These are phyloP conservation scores for Helicostylum pulchrum DNA, from an alignment of 192 early-diverging fungal species.

Conservation along the genomic window DNA sequence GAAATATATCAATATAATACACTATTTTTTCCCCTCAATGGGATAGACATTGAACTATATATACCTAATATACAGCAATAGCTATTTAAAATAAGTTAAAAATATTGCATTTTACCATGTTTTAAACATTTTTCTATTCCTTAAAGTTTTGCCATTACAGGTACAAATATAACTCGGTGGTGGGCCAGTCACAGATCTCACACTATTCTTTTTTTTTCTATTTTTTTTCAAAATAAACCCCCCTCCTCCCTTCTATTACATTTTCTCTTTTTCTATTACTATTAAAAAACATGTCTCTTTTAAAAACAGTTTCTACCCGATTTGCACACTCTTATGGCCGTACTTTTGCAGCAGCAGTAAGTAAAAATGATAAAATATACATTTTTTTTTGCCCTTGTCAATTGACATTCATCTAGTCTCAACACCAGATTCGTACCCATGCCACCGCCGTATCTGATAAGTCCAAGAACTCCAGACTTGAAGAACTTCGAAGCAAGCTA, in stretches of 20 bases:
- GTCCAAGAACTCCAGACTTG: slow-evolving; percentile 41
- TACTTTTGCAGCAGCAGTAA: background rate
- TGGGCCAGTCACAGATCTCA: background rate
- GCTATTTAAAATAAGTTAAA: too few species aligned
- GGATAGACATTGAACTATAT: too few species aligned
- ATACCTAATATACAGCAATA: too few species aligned
- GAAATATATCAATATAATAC: too few species aligned
- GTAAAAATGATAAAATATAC: background rate
- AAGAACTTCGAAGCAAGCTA: slow-evolving; percentile 38
- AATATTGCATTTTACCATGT: too few species aligned
- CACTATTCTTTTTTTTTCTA: too few species aligned
- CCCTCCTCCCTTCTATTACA: background rate
- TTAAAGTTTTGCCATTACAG: too few species aligned
- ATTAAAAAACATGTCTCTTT: background rate
- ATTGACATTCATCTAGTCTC: background rate
- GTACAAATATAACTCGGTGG: background rate
- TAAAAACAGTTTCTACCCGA: background rate
- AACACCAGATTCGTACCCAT: slow-evolving; percentile 18
- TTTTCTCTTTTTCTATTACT: background rate
- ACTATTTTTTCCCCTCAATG: too few species aligned
- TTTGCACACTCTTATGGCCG: background rate
- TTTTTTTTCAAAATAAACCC: background rate
- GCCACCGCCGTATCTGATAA: slow-evolving; percentile 24
- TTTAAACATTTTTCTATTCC: too few species aligned
- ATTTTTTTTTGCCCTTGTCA: background rate